Evolutionary conservation across 495 filamentous ascomycete genomes (phyloP).

Genomic region (Annulohypoxylon moriforme): DNA sequence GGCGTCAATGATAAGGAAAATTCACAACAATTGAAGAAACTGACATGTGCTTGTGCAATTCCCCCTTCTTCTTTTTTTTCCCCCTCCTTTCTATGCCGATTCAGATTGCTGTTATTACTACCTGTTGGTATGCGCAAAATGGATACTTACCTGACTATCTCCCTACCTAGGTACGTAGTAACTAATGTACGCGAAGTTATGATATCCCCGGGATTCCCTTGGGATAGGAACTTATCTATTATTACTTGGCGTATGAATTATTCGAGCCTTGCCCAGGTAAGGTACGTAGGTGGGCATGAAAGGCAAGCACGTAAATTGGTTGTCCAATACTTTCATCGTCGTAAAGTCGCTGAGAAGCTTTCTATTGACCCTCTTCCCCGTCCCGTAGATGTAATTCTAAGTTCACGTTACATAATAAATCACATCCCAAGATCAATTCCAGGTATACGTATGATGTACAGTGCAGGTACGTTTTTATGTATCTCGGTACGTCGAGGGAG

Average conservation of each 20-base stretch:
- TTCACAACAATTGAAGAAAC: conserved; percentile 27
- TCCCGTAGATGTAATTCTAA: no score
- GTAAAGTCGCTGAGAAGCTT: background rate
- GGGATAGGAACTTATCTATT: no score
- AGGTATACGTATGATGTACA: background rate
- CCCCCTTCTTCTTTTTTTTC: background rate
- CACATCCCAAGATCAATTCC: no score
- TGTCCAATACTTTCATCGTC: no score
- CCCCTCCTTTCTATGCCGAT: background rate
- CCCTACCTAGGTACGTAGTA: no score
- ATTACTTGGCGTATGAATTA: background rate
- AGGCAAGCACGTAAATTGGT: no score
- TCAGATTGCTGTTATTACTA: background rate
- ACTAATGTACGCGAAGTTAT: background rate
- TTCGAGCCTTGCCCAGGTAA: no score
- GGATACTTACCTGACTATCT: no score
- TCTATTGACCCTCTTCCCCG: no score
- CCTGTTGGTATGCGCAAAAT: background rate
- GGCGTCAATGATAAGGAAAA: conserved; percentile 59
- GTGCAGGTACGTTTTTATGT: no score
- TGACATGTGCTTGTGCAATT: background rate
- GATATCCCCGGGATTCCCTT: background rate
- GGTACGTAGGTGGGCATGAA: background rate
- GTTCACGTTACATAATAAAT: background rate
- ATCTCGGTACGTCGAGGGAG: no score